Percentiles rank a stretch among this genome's conserved stretches.
phyloP scores from a whole-genome alignment of 805 yeast genomes.

The Saccharomycopsis selenospora region DNA sequence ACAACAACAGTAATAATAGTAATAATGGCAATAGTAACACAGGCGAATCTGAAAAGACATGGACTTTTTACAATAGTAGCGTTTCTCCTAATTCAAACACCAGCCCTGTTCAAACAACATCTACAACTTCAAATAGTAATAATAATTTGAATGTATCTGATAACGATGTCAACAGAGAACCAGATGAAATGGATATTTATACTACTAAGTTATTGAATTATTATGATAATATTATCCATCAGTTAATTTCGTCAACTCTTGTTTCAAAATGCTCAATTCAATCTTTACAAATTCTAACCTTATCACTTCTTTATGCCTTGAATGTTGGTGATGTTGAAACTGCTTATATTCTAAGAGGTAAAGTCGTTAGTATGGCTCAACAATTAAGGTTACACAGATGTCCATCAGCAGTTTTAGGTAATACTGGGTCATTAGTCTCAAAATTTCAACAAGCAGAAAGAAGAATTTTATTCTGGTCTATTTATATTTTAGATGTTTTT shows the following conservation, averaged over 20 bases:
- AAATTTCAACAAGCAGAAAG: conserved; percentile 75
- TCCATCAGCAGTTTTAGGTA: conserved; percentile 71
- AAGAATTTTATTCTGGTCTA: conserved; percentile 78
- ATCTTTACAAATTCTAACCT: conserved; percentile 59
- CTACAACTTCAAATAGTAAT: no score
- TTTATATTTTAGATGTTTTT: conserved; percentile 69
- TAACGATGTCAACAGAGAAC: conserved; percentile 21
- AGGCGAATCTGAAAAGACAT: not conserved
- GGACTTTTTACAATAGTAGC: not conserved
- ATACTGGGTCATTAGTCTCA: conserved; percentile 57
- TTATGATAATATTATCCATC: conserved; percentile 55
- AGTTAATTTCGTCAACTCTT: conserved; percentile 54
- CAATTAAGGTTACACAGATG: conserved; percentile 79
- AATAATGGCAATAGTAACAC: not conserved
- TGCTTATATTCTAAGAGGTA: conserved; percentile 68
- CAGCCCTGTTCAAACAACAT: no score
- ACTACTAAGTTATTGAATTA: conserved; percentile 32
- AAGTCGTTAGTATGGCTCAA: conserved; percentile 75
- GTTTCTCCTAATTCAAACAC: not conserved
- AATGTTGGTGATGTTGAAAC: conserved; percentile 68
- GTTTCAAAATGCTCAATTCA: conserved; percentile 56
- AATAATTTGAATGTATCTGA: conserved; percentile 8
- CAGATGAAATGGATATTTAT: not conserved
- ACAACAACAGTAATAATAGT: not conserved
- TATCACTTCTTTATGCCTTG: conserved; percentile 64